phyloP scores from a whole-genome alignment of 176 grass and related monocot genomes.

The Eleusine coracana region DNA sequence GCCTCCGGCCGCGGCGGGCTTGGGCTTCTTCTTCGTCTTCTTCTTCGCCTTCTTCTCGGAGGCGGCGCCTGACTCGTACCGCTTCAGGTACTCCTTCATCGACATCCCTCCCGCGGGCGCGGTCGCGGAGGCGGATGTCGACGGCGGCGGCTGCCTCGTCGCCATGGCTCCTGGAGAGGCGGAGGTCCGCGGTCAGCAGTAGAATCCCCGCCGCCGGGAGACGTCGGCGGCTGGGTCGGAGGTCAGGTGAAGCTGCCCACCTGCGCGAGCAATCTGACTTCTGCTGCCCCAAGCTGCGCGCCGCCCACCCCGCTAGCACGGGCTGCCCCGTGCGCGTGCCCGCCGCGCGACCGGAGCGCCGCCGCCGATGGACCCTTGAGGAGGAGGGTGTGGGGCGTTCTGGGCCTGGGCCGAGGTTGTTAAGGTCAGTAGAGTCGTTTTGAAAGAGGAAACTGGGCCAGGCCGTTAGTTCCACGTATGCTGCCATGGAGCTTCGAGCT shows the following conservation, averaged over 20 bases:
- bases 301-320: too few relatives aligned
- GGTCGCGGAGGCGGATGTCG: conserved; percentile 16
- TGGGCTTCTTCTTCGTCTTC: conserved; percentile 70
- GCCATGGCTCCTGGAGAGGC: conserved; percentile 34
- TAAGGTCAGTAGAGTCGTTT: too few relatives aligned
- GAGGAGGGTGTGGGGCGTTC: too few relatives aligned
- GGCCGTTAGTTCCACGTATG: too few relatives aligned
- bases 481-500: too few relatives aligned
- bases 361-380: too few relatives aligned
- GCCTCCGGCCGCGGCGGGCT: conserved; percentile 41
- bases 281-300: too few relatives aligned
- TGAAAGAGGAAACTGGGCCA: too few relatives aligned
- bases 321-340: too few relatives aligned
- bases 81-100: conserved; percentile 93
- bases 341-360: too few relatives aligned
- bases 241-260: not conserved
- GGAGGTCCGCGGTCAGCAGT: not conserved
- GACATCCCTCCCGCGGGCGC: conserved; percentile 45
- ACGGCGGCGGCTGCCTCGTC: conserved; percentile 19
- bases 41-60: conserved; percentile 68
- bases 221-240: not conserved
- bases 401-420: too few relatives aligned
- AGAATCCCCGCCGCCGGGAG: not conserved
- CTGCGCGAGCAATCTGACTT: too few relatives aligned
- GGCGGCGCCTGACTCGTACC: conserved; percentile 59